Conservation (phyloP, 2,329 filamentous ascomycete species). For the Fusarium veterinarium region DNA sequence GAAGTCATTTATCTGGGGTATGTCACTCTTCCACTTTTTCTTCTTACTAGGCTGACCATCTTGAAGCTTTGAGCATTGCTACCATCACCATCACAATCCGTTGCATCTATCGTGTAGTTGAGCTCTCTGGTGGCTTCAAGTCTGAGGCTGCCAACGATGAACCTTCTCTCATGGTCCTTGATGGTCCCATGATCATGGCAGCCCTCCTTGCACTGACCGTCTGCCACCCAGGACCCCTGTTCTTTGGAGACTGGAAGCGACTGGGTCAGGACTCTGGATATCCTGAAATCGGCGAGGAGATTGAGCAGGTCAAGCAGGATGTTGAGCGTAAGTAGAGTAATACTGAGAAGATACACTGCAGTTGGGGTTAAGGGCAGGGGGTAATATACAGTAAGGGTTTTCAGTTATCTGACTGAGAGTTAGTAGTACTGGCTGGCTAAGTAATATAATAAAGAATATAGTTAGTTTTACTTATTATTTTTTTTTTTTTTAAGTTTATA, state of each 20-base stretch:
- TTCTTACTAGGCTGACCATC: not conserved
- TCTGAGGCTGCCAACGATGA: slow-evolving; percentile 33
- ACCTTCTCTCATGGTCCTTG: slow-evolving; percentile 33
- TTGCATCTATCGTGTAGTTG: slow-evolving; percentile 31
- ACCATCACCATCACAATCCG: slow-evolving; percentile 13
- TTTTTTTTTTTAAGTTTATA: too few relatives aligned
- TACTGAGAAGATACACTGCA: too few relatives aligned
- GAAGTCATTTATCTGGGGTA: slow-evolving; percentile 4
- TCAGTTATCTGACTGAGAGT: too few relatives aligned
- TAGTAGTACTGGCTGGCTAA: too few relatives aligned
- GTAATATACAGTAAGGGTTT: too few relatives aligned
- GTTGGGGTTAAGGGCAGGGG: too few relatives aligned
- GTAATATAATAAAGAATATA: too few relatives aligned
- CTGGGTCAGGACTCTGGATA: not conserved
- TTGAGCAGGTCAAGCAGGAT: not conserved
- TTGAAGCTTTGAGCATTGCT: not conserved
- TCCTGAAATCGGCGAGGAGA: not conserved
- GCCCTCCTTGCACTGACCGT: slow-evolving; percentile 21
- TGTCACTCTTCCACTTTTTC: not conserved
- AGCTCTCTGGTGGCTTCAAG: slow-evolving; percentile 30
- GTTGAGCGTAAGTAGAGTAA: not conserved
- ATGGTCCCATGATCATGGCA: slow-evolving; percentile 35
- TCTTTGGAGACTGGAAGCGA: slow-evolving; percentile 1
- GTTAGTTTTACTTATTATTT: too few relatives aligned
- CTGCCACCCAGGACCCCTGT: slow-evolving; percentile 18